These are phyloP conservation scores for Hymenoscyphus scutula DNA, from an alignment of 2,329 filamentous ascomycete genomes.

Conservation along the genomic window DNA sequence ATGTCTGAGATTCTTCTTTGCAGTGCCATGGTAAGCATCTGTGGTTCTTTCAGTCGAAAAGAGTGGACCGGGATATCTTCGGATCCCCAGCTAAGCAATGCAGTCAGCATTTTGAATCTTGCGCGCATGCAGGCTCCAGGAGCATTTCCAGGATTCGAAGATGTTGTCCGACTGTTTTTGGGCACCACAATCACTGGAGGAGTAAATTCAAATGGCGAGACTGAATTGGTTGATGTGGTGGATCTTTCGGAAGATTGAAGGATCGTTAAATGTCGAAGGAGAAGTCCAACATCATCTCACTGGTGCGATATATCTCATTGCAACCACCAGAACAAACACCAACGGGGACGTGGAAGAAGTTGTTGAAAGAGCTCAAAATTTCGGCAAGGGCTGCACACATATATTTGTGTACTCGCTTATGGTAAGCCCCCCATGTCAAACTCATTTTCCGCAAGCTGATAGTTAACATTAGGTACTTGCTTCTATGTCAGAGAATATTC, in stretches of 20 bases:
- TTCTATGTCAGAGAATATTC: no score
- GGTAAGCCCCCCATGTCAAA: no score
- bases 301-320: background rate
- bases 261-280: background rate
- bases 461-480: no score
- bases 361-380: background rate
- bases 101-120: conserved; percentile 9
- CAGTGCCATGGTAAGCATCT: conserved; percentile 16
- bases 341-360: background rate
- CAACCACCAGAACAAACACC: background rate
- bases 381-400: no score
- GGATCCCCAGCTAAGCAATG: conserved; percentile 7
- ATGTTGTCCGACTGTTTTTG: background rate
- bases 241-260: conserved; percentile 5
- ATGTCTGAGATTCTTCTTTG: conserved; percentile 17
- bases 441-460: no score
- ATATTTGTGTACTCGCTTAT: no score
- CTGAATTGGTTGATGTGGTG: conserved; percentile 3
- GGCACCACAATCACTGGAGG: background rate
- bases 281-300: background rate
- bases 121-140: conserved; percentile 11
- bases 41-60: conserved; percentile 11
- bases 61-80: conserved; percentile 7
- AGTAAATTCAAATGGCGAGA: background rate
- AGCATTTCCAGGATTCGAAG: conserved; percentile 15